Conservation (phyloP, 2,329 filamentous ascomycete species). For the Fusarium praegraminearum region DNA sequence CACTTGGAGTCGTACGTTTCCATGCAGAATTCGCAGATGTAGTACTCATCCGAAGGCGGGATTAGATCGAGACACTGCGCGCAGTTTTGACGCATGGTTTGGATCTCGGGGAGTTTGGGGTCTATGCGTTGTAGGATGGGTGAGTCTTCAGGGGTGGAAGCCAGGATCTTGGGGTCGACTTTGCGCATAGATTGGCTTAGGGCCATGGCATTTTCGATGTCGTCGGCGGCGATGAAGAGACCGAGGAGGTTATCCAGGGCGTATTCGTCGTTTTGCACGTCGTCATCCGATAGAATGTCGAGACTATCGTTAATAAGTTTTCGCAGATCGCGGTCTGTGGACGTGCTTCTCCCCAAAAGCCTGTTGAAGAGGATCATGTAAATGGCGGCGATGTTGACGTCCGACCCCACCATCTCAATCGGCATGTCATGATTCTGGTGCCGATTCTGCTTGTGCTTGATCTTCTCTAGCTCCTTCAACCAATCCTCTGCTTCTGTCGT, state of each 20-base stretch:
- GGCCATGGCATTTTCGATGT: slow-evolving; percentile 53
- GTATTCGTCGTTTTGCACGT: slow-evolving; percentile 57
- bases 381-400: slow-evolving; percentile 57
- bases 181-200: slow-evolving; percentile 56
- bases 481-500: slow-evolving; percentile 48
- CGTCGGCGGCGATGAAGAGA: slow-evolving; percentile 55
- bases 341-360: slow-evolving; percentile 45
- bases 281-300: slow-evolving; percentile 55
- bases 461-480: slow-evolving; percentile 52
- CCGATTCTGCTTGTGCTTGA: slow-evolving; percentile 53
- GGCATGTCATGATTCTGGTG: slow-evolving; percentile 57
- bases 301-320: slow-evolving; percentile 55
- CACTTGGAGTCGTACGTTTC: slow-evolving; percentile 56
- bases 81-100: slow-evolving; percentile 52
- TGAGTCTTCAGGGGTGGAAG: slow-evolving; percentile 48
- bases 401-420: slow-evolving; percentile 55
- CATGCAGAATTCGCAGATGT: slow-evolving; percentile 55
- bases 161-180: slow-evolving; percentile 49
- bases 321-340: slow-evolving; percentile 49
- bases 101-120: slow-evolving; percentile 55
- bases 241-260: slow-evolving; percentile 57
- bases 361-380: slow-evolving; percentile 56
- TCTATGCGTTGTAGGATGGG: slow-evolving; percentile 48
- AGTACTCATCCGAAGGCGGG: slow-evolving; percentile 48
- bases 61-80: slow-evolving; percentile 56